Base-by-base conservation (phyloP, 441 rosid species). In the Breynia disticha region DNA sequence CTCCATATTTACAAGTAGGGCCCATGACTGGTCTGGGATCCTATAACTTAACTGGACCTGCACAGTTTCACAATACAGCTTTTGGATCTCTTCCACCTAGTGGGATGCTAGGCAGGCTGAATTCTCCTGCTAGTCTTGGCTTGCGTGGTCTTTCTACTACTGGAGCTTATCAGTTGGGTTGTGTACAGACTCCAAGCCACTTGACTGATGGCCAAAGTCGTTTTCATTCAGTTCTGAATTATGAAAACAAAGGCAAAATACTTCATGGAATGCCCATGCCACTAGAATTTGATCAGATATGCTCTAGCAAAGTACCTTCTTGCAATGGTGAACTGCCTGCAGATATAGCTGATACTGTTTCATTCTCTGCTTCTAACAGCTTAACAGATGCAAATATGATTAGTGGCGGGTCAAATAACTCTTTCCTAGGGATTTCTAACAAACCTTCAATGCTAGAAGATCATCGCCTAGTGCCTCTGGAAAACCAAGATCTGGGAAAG, bases 251-350 rank as follows among this genome's bases (percentile, higher is more conserved):
- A 50, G 67, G 72, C 16, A 79, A 63, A 70, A 58, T 78, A 38
- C 79, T 84, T 57, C 88, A 79, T 57, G 91, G 95, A 60, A 71
- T 86, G 76, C 87, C 85, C 11, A 64, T 72, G 44, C 68, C 86
- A 1, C 59, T 78, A 50, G 85, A 68, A 67, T 67, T 81, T 61
- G 79, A 78, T 57, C 80, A 77, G 61, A 69, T 85, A 28, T 85
- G 76, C 49, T 55, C 66, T 48, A 71, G 54, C 64, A 79, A 67
- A 65, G 58, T 63, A 16, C 67, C 60, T 46, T 45, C 50, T 16
- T 60, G 48, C 55, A 59, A 50, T 50, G 61, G 65, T 48, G 74
- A 75, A 54, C 66, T 77, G 57, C 61, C 79, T 13, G 35, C 59
- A 53, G 52, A 67, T 35, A 56, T 60, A 16, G 64, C 68, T 61